phyloP scores from a whole-genome alignment of 345 rosid species.

The Bruguiera sexangula region DNA sequence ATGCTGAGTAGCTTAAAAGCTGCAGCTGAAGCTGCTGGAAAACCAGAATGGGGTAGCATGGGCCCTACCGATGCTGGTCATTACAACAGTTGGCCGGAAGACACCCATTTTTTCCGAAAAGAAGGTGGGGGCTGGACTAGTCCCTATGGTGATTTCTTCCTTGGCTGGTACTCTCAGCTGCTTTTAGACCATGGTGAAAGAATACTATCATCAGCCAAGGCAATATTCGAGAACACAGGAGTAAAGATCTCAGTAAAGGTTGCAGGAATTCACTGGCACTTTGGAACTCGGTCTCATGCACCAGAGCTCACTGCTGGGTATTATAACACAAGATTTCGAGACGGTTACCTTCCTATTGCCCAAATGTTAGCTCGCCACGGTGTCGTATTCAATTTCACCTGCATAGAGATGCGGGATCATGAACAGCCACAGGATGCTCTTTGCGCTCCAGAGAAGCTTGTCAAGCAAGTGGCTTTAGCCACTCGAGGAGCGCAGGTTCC shows the following conservation, averaged over 20 bases:
- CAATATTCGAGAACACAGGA: conserved; percentile 40
- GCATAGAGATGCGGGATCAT: conserved; percentile 93
- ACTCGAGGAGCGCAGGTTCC: conserved; percentile 63
- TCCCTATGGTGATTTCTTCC: conserved; percentile 84
- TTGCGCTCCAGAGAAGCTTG: conserved; percentile 92
- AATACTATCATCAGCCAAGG: conserved; percentile 60
- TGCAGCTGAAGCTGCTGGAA: conserved; percentile 81
- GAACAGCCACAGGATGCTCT: conserved; percentile 96
- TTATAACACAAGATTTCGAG: conserved; percentile 81
- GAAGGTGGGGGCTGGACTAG: conserved; percentile 86
- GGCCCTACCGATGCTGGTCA: conserved; percentile 97
- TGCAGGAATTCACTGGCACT: conserved; percentile 99
- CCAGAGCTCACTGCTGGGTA: conserved; percentile 99
- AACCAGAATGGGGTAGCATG: conserved; percentile 90
- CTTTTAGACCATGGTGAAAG: conserved; percentile 79
- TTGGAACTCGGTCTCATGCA: conserved; percentile 89
- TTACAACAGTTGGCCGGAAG: conserved; percentile 97
- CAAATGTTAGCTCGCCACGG: conserved; percentile 84
- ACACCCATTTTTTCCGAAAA: conserved; percentile 71
- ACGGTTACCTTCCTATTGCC: conserved; percentile 91
- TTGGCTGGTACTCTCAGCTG: conserved; percentile 88
- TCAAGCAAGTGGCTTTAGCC: conserved; percentile 80
- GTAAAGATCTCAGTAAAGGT: conserved; percentile 82
- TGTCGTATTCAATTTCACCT: conserved; percentile 91
- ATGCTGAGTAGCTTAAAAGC: conserved; percentile 77